phyloP scores from a whole-genome alignment of 2,329 filamentous ascomycete genomes.

The Exophiala calicioides region DNA sequence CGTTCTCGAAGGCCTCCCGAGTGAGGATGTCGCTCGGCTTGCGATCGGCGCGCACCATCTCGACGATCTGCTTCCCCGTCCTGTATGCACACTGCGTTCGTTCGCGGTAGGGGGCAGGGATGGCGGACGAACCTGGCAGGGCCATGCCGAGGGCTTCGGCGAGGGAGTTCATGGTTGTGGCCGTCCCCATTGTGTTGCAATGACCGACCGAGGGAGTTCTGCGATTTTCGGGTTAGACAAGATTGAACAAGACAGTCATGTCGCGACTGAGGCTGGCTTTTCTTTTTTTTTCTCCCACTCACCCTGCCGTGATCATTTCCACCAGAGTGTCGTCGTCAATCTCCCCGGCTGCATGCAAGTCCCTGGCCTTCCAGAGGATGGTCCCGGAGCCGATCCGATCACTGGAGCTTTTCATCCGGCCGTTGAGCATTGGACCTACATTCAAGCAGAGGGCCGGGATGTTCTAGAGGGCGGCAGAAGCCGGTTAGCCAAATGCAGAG shows the following conservation, averaged over 20 bases:
- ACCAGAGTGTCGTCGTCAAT: constrained; percentile 48
- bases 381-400: constrained; percentile 49
- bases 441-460: constrained; percentile 55
- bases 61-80: constrained; percentile 52
- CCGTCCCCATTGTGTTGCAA: constrained; percentile 58
- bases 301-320: constrained; percentile 49
- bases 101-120: constrained; percentile 54
- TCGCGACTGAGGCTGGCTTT: too few species aligned
- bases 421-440: constrained; percentile 57
- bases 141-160: constrained; percentile 57
- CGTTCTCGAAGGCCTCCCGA: constrained; percentile 58
- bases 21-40: constrained; percentile 59
- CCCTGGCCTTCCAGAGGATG: constrained; percentile 53
- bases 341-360: constrained; percentile 50
- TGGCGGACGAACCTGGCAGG: constrained; percentile 53
- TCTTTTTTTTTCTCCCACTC: too few species aligned
- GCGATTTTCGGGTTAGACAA: neutral
- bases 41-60: constrained; percentile 51
- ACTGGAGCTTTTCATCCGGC: constrained; percentile 41
- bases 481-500: too few species aligned
- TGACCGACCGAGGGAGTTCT: constrained; percentile 51
- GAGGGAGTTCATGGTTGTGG: constrained; percentile 56
- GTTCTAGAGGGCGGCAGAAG: too few species aligned
- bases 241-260: neutral
- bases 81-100: constrained; percentile 51